Base-by-base conservation (phyloP, 2,329 filamentous ascomycete genomes). In the Hypocrella siamensis region DNA sequence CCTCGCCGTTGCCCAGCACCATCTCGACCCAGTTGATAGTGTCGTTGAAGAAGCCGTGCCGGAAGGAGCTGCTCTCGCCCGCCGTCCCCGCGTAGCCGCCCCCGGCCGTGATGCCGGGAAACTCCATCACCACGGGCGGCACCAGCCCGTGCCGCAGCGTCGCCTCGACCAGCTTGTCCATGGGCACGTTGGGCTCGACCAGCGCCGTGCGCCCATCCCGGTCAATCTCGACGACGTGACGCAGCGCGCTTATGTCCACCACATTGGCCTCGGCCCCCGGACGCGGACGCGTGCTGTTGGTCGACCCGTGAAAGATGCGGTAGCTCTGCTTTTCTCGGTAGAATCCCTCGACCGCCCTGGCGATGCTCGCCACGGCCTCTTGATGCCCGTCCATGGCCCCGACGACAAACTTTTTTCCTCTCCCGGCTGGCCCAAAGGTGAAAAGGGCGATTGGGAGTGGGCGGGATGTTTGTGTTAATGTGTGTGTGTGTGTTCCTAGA, bases 271-370 rank as follows among this genome's bases (percentile, higher is more conserved):
- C 39, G 24, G 43, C 32, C 2, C 56, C 36, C 51, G 56, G 39
- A 43, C 48, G 36, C 43, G 66, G 65, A 5, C 67, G 72, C 29
- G 80, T 85, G 47, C 70, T 78, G 59, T 85, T 85, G 32, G 80
- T 84, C 26, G 73, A 76, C 43, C 79, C 80, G 59, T 85, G 79
- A 51, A 67, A 75, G 58, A 86, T 82, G 39, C 79, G 71, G 59
- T 79, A 86, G 16, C 76, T 68, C 46, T 63, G 54, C 30, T 53
- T 50, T 30, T 56, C 50, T 36, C 59, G 54, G 47, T 63, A 68
- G 50, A 61, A 63, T 46, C 53, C 44, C 36, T 59, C 57, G 31
- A 69, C 62, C 5, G 62, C 52, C 17, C 56, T 40, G 28, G 67
- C 57, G 38, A 70, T 64, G 22, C 55, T 52, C 36, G 52, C 46